Evolutionary conservation across 345 rosid species (phyloP), one percentile per base, ranked within the genome.

Genomic region (Gossypium thurberi): DNA sequence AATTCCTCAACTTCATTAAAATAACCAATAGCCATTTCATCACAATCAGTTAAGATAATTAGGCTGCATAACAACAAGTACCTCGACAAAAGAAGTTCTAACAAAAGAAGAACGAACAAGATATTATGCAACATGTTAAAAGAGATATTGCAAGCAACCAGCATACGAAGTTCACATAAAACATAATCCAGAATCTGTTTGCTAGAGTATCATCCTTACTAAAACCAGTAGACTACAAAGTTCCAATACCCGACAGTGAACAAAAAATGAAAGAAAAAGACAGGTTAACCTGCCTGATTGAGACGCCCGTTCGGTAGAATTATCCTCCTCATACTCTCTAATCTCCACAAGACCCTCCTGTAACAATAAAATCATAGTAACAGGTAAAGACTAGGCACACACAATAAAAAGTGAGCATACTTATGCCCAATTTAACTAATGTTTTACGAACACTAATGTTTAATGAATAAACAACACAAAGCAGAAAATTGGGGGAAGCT

Each of bases 301-400:
- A 78, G 86, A 79, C 42, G 21, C 53, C 62, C 6, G 78, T 74
- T 82, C 86, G 10, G 70, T 65, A 70, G 78, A 79, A 67, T 56
- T 81, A 28, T 86, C 90, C 67, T 85, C 91, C 52, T 58, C 84
- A 81, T 87, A 85, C 63, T 92, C 93, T 84, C 85, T 88, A 75
- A 95, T 95, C 88, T 92, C 99, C 74, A 92, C 86, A 76, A 95
- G 85, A 59, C 92, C 99, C 56, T 91, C 98, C 99, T 92, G 81
- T 23, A 60, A 26, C 50, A 69, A 73, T 33, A 64, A 59, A 68
- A 68, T 10, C 58, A 48, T 26, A 68, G 4, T 65, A 12, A 43
- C 13, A 65, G 28, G 69, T 20, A 44, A 65, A 62, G 25, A 37
- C 25, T 9, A 20, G 59, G 17, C 0, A 12, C 62, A 57, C 37